Conservation (phyloP, 768 basidiomycete species). For the Auriculariales sp. region DNA sequence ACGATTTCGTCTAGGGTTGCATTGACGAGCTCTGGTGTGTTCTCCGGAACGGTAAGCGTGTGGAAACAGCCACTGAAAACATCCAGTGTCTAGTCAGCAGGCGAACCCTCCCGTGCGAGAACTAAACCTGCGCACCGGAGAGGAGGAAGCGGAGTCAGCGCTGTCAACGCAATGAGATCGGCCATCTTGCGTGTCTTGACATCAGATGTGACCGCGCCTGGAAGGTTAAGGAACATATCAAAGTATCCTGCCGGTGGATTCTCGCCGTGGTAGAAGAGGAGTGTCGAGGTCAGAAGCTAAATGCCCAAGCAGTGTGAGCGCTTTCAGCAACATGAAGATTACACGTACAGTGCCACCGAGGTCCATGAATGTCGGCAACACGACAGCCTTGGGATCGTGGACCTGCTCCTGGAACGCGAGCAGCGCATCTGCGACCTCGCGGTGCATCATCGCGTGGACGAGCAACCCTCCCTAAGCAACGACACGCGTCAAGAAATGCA, state of each 20-base stretch:
- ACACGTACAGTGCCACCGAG: slow-evolving; percentile 19
- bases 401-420: slow-evolving; percentile 25
- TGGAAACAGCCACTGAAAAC: slow-evolving; percentile 14
- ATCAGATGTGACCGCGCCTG: slow-evolving; percentile 19
- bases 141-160: slow-evolving; percentile 20
- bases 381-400: slow-evolving; percentile 35
- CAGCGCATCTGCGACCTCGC: slow-evolving; percentile 21
- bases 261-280: slow-evolving; percentile 49
- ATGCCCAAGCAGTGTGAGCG: not conserved
- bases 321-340: not conserved
- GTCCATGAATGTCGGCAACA: slow-evolving; percentile 32
- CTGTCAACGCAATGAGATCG: slow-evolving; percentile 24
- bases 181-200: slow-evolving; percentile 26
- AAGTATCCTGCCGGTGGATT: slow-evolving; percentile 33
- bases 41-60: slow-evolving; percentile 27
- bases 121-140: slow-evolving; percentile 11
- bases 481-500: not conserved
- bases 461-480: slow-evolving; percentile 36
- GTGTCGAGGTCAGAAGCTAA: slow-evolving; percentile 12
- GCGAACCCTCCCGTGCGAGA: not conserved
- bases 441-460: slow-evolving; percentile 11
- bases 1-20: slow-evolving; percentile 30
- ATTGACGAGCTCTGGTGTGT: slow-evolving; percentile 23
- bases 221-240: slow-evolving; percentile 34
- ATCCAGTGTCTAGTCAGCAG: slow-evolving; percentile 10